phyloP scores from a whole-genome alignment of 495 filamentous ascomycete genomes.

The Bacidia gigantensis region DNA sequence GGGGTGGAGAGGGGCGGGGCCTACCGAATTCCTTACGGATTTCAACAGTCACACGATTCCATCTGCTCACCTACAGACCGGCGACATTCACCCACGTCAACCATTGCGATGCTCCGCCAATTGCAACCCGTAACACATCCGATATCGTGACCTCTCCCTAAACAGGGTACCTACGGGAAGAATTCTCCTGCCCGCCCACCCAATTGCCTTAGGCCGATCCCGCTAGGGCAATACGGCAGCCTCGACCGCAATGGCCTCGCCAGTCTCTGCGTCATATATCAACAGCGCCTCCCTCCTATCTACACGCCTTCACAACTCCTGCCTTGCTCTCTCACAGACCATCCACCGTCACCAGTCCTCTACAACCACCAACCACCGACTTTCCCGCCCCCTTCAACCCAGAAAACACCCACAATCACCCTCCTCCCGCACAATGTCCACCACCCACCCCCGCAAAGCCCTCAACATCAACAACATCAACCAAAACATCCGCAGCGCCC shows the following conservation, averaged over 20 bases:
- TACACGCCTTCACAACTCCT: slow-evolving; percentile 8
- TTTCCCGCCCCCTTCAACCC: background rate
- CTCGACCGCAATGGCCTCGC: slow-evolving; percentile 2
- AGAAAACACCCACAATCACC: background rate
- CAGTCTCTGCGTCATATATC: slow-evolving; percentile 12
- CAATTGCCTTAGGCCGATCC: background rate
- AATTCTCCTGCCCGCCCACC: background rate
- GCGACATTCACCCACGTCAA: background rate
- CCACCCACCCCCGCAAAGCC: slow-evolving; percentile 37
- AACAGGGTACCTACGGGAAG: background rate
- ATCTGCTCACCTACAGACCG: background rate
- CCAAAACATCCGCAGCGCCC: slow-evolving; percentile 63
- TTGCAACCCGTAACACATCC: background rate
- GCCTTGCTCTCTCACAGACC: background rate
- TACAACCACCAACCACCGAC: background rate
- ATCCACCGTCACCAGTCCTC: background rate
- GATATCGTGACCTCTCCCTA: background rate
- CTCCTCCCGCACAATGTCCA: slow-evolving; percentile 41
- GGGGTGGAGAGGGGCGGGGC: background rate
- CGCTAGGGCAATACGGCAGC: background rate
- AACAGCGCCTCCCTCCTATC: slow-evolving; percentile 9
- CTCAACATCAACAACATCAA: slow-evolving; percentile 86
- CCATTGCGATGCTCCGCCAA: background rate
- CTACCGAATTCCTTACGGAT: background rate
- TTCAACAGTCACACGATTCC: background rate